Evolutionary conservation across 495 filamentous ascomycete genomes (phyloP).

Genomic region (Apiosordaria backusii): DNA sequence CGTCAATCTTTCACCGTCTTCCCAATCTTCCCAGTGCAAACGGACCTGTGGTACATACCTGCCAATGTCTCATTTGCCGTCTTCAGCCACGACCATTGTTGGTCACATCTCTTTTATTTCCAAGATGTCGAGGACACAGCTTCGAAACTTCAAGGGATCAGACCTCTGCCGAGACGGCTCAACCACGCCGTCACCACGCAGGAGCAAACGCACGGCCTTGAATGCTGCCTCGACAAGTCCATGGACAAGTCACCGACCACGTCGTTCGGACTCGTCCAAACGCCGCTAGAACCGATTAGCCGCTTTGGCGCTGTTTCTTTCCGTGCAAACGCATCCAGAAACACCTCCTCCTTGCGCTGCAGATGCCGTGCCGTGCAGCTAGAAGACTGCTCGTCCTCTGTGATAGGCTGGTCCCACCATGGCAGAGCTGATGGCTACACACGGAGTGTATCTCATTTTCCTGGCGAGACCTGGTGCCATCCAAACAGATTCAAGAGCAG

Average conservation of each 20-base stretch:
- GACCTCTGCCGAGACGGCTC: constrained; percentile 9
- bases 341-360: constrained; percentile 15
- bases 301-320: constrained; percentile 5
- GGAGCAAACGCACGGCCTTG: constrained; percentile 10
- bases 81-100: constrained; percentile 5
- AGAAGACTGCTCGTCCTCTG: neutral
- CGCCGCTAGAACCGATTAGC: constrained; percentile 9
- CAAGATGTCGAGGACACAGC: neutral
- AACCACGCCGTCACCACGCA: neutral
- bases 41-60: neutral
- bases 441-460: neutral
- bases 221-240: neutral
- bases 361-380: constrained; percentile 26
- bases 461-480: too few species aligned
- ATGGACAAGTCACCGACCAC: neutral
- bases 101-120: neutral
- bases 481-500: too few species aligned
- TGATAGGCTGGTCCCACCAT: constrained; percentile 16
- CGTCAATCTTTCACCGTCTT: constrained; percentile 1
- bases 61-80: neutral
- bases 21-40: neutral
- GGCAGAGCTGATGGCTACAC: neutral
- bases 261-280: neutral
- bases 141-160: neutral
- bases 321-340: constrained; percentile 14